A percentile compares a stretch with the other conserved stretches of the same genome.
These are phyloP conservation scores for Neurospora sp. DNA, from an alignment of 495 filamentous ascomycete genomes.

Conservation along the genomic window DNA sequence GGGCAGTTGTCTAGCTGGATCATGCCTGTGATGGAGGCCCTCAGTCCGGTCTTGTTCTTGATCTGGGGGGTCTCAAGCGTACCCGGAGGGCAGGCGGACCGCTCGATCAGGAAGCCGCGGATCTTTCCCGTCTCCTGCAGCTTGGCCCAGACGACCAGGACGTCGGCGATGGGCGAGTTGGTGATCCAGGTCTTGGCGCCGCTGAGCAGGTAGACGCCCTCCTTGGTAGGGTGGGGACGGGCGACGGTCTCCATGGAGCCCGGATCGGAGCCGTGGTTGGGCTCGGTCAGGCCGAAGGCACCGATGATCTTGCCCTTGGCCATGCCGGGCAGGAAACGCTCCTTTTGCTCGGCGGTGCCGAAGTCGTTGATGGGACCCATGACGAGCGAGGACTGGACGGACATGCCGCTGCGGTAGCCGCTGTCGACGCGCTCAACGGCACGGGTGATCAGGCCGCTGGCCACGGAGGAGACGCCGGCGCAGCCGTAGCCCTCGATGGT, in stretches of 20 bases:
- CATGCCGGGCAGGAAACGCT: conserved; percentile 72
- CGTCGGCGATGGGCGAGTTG: conserved; percentile 88
- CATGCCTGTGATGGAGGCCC: conserved; percentile 95
- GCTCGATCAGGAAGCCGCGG: conserved; percentile 83
- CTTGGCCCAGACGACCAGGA: conserved; percentile 93
- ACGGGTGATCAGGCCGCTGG: conserved; percentile 85
- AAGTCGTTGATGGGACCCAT: conserved; percentile 98
- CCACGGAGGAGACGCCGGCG: conserved; percentile 86
- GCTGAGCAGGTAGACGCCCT: conserved; percentile 69
- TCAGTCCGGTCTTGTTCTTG: conserved; percentile 89
- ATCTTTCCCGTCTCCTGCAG: conserved; percentile 85
- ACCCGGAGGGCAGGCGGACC: conserved; percentile 68
- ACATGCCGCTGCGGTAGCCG: conserved; percentile 92
- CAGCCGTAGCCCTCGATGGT: conserved; percentile 90
- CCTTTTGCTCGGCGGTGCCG: conserved; percentile 80
- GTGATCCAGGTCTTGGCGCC: conserved; percentile 98
- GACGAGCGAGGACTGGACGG: conserved; percentile 85
- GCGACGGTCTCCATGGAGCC: conserved; percentile 91
- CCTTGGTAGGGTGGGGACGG: conserved; percentile 76
- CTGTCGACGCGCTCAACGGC: conserved; percentile 95
- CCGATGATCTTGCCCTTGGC: conserved; percentile 81
- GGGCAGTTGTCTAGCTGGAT: conserved; percentile 88
- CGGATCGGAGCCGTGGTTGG: conserved; percentile 94
- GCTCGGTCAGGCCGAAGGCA: conserved; percentile 92
- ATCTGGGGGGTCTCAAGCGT: conserved; percentile 86